Conservation (phyloP, 768 basidiomycete species). For the Lactarius evosmus region DNA sequence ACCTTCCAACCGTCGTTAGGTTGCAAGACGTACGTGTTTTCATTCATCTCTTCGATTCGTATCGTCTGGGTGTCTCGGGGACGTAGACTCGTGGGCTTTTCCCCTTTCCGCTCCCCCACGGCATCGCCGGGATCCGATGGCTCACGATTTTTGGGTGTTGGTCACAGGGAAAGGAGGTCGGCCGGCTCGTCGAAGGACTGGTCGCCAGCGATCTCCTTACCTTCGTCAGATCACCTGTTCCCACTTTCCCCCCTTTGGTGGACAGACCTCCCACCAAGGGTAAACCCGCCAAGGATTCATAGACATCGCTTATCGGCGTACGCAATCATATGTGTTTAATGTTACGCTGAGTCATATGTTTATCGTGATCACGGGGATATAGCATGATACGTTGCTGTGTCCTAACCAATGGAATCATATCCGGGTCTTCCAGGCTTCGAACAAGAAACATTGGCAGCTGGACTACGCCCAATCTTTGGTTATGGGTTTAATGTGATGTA, state of each 20-base stretch:
- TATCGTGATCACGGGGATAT: neutral
- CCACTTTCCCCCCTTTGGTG: too few relatives aligned
- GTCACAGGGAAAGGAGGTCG: constrained; percentile 21
- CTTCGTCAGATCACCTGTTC: constrained; percentile 10
- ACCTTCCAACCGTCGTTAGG: constrained; percentile 66
- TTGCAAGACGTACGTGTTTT: constrained; percentile 48
- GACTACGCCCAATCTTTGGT: constrained; percentile 15
- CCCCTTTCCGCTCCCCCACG: neutral
- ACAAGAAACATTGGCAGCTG: constrained; percentile 1
- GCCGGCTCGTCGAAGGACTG: constrained; percentile 29
- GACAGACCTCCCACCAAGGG: neutral
- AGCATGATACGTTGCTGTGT: neutral
- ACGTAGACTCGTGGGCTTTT: neutral
- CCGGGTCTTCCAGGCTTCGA: neutral
- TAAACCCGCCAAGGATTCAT: neutral
- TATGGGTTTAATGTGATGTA: constrained; percentile 19
- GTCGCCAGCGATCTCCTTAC: constrained; percentile 18
- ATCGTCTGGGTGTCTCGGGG: neutral
- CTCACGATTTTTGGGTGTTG: constrained; percentile 2
- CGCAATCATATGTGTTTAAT: neutral
- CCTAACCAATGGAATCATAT: neutral
- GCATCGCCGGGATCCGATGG: neutral
- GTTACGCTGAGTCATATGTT: neutral
- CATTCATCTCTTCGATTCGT: constrained; percentile 9
- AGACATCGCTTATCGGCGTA: neutral